Evolutionary conservation across 1,139 yeast species (phyloP), one percentile per base, ranked within the genome.

Genomic region (Taphrina deformans): DNA sequence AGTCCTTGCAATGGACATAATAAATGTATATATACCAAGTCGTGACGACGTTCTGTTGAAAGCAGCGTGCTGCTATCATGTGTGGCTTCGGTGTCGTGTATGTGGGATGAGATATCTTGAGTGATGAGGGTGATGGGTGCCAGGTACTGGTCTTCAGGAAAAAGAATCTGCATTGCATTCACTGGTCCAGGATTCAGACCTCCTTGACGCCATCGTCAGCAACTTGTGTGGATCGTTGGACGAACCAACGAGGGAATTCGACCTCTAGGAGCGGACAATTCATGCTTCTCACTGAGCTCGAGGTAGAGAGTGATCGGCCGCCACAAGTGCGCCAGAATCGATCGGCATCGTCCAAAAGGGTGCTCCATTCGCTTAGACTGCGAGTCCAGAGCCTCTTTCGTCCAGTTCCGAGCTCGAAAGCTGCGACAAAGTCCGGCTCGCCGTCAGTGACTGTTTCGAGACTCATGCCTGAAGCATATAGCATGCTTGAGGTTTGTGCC

Each of bases 161-260:
- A n/a, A n/a, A n/a, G n/a, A n/a, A n/a, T n/a, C n/a, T n/a, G n/a
- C n/a, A n/a, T n/a, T n/a, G n/a, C n/a, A n/a, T n/a, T n/a, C n/a
- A n/a, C n/a, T n/a, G n/a, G n/a, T n/a, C n/a, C 33, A 29, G 10
- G 44, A 6, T 12, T 46, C 16, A 46, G 52, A 24, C n/a, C 52
- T 46, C 52, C 29, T 59, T 50, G 12, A 35, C 29, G 26, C 63
- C 63, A 18, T 59, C 63, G 18, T 27, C 63, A 24, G 56, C 46
- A 26, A 59, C 35, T 29, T 38, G 45, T 5, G 63, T 48, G 5
- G 40, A 29, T 27, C 55, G 53, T 18, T 59, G 63, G 10, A 51
- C 53, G 46, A 59, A 59, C 63, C 63, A 59, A 3, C 56, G 55
- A 16, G 63, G 63, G 35, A 59, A 59, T 10, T 59, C 63, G 23